Base-by-base conservation (phyloP, 2,329 filamentous ascomycete species). In the Epichloe uncinata region DNA sequence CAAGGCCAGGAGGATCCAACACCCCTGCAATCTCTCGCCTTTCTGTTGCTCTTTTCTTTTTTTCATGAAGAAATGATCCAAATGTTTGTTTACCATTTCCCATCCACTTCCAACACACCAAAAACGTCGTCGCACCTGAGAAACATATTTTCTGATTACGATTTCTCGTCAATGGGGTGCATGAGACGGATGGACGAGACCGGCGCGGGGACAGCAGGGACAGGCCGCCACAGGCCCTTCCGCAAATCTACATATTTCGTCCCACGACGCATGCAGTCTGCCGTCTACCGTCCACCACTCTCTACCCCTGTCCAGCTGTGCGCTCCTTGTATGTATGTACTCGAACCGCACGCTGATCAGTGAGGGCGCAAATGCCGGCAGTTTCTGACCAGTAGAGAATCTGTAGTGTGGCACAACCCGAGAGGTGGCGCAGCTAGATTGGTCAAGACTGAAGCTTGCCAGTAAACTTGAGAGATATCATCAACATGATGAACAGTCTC, bases 251-350 rank as follows among this genome's bases (percentile, higher is more conserved):
- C 3, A 20, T 5, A 20, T 38, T n/a, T 20, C 6, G 34, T 42
- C 13, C 20, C 40, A 34, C 22, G 7, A 34, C 26, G 15, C 43
- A 42, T 37, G 33, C 43, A 22, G 16, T 30, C 6, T 5, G 40
- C 22, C n/a, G n/a, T 2, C 4, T 20, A 20, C 20, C 22, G 22
- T 26, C 22, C 7, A 26, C 22, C 22, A n/a, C 22, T 7, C 1
- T 30, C 12, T 11, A 49, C 22, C 50, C 50, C 42, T 49, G 50
- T 49, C 37, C 47, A 52, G 50, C 47, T 52, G 50, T 44, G 30
- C 49, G 45, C 42, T 34, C 9, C 16, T 7, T n/a, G 33, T n/a
- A n/a, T n/a, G n/a, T 22, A 22, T 6, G 1, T n/a, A n/a, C n/a
- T 26, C 12, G 26, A 22, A 20, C 22, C 20, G 36, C 36, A 30